Percentiles rank a stretch among this genome's conserved stretches.
phyloP scores from a whole-genome alignment of 495 filamentous ascomycete genomes.

The Tuber microsphaerosporum region DNA sequence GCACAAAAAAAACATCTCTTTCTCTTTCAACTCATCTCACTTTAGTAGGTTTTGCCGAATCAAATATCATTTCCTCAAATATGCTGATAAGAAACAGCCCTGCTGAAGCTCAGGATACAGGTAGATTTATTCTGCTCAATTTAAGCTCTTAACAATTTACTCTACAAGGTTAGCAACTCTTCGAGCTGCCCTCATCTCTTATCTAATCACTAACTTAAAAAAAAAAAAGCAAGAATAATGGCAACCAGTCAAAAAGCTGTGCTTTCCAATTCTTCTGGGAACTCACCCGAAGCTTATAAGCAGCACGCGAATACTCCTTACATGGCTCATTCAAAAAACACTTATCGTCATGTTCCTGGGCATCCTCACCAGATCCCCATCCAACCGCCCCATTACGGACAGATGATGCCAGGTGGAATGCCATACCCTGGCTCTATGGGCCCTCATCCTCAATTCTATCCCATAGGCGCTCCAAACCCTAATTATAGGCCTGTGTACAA shows the following conservation, averaged over 20 bases:
- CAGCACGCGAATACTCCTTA: slow-evolving; percentile 12
- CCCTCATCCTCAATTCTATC: slow-evolving; percentile 30
- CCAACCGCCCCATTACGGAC: slow-evolving; percentile 30
- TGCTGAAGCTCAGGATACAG: neutral
- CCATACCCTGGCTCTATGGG: slow-evolving; percentile 29
- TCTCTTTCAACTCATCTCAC: neutral
- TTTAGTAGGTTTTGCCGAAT: neutral
- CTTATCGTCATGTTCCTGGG: slow-evolving; percentile 38
- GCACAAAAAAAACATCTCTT: neutral
- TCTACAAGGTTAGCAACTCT: slow-evolving; percentile 6
- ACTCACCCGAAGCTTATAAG: slow-evolving; percentile 20
- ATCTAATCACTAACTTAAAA: slow-evolving; percentile 12
- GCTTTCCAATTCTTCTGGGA: slow-evolving; percentile 21
- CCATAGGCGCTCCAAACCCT: slow-evolving; percentile 22
- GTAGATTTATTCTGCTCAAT: neutral
- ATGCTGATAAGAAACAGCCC: neutral
- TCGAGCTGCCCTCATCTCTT: neutral
- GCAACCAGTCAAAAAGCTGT: slow-evolving; percentile 19
- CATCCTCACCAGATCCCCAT: slow-evolving; percentile 25
- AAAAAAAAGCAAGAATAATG: slow-evolving; percentile 17
- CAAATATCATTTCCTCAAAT: neutral
- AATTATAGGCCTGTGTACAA: slow-evolving; percentile 32
- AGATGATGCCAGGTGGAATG: slow-evolving; percentile 22
- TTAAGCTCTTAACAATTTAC: slow-evolving; percentile 8
- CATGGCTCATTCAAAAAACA: slow-evolving; percentile 35